Percentiles rank a stretch among this genome's conserved stretches.
These are phyloP conservation scores for Cymbopogon citratus DNA, from an alignment of 176 grass and related monocot species.

Conservation along the genomic window DNA sequence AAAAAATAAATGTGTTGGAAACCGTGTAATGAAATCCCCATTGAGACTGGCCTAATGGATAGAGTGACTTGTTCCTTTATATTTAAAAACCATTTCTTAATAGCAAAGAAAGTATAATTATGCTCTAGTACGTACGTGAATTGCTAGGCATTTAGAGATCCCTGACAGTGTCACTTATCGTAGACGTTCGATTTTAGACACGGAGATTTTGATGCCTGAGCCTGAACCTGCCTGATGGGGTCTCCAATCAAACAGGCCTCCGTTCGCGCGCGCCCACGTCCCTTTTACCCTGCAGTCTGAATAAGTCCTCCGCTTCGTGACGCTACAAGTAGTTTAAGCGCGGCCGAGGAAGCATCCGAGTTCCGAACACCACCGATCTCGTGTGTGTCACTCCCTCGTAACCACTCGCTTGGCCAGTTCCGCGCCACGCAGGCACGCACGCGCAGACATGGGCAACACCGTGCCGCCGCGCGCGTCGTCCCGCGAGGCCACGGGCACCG, in stretches of 20 bases:
- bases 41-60: too few species aligned
- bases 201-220: neutral
- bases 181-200: neutral
- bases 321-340: neutral
- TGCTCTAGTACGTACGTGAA: neutral
- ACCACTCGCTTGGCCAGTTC: neutral
- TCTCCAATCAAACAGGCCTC: neutral
- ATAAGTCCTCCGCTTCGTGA: neutral
- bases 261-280: neutral
- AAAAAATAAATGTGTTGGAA: too few species aligned
- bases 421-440: neutral
- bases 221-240: neutral
- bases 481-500: neutral
- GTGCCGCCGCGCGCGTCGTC: neutral
- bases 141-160: neutral
- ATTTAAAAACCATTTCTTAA: neutral
- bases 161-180: neutral
- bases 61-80: neutral
- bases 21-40: too few species aligned
- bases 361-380: neutral
- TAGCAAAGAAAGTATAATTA: neutral
- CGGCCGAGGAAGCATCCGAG: neutral
- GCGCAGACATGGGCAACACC: slow-evolving; percentile 32
- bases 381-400: neutral
- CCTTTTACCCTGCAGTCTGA: neutral